Conservation (phyloP, 2,329 filamentous ascomycete genomes). For the Aureobasidium subglaciale region DNA sequence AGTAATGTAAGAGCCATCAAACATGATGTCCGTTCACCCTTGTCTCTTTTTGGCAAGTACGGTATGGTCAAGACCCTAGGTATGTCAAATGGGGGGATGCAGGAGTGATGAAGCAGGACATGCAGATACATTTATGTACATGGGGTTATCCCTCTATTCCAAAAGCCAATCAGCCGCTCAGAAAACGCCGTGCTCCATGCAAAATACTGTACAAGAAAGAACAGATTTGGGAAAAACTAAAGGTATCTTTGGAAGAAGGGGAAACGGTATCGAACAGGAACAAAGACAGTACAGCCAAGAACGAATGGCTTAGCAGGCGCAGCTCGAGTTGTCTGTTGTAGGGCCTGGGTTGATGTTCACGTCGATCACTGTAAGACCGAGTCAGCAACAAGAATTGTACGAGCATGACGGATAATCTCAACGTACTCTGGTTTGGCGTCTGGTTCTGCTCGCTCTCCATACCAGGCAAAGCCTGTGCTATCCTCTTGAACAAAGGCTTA, state of each 20-base stretch:
- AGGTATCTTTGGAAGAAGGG: slow-evolving; percentile 1
- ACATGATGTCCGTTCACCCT: too few species aligned
- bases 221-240: neutral
- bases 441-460: slow-evolving; percentile 89
- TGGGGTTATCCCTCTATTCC: neutral
- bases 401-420: too few species aligned
- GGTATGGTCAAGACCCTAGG: neutral
- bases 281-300: neutral
- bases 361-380: slow-evolving; percentile 15
- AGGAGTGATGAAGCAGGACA: neutral
- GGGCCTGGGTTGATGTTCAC: slow-evolving; percentile 18
- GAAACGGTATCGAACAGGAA: slow-evolving; percentile 1
- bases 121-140: slow-evolving; percentile 3
- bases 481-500: slow-evolving; percentile 93
- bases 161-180: slow-evolving; percentile 1
- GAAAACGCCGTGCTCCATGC: slow-evolving; percentile 11
- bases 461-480: slow-evolving; percentile 92
- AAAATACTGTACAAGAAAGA: slow-evolving; percentile 9
- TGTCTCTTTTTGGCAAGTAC: too few species aligned
- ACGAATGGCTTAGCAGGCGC: slow-evolving; percentile 12
- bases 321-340: slow-evolving; percentile 16
- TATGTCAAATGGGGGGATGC: slow-evolving; percentile 16
- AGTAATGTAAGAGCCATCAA: too few species aligned
- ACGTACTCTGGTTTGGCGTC: slow-evolving; percentile 72
- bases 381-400: neutral